phyloP scores from a whole-genome alignment of 2,329 filamentous ascomycete genomes.

The Beauveria sp. region DNA sequence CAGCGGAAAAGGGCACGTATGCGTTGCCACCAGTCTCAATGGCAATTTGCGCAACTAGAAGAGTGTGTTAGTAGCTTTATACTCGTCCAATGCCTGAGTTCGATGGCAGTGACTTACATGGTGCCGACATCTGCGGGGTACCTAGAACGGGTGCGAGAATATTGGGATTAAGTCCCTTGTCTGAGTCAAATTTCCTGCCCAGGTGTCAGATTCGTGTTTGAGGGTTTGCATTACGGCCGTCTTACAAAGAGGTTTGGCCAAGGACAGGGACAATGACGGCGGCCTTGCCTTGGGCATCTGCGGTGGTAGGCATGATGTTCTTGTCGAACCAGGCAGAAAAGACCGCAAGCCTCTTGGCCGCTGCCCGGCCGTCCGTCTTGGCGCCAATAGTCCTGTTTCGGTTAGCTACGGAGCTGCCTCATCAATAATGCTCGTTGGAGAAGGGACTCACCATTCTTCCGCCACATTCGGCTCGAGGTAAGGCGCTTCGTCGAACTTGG shows the following conservation, averaged over 20 bases:
- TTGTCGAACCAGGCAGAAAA: slow-evolving; percentile 27
- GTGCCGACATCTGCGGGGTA: slow-evolving; percentile 24
- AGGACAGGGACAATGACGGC: slow-evolving; percentile 23
- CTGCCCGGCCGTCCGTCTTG: not conserved
- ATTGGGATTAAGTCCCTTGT: slow-evolving; percentile 19
- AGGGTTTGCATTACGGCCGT: no score
- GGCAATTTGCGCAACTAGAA: slow-evolving; percentile 22
- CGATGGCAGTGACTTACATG: slow-evolving; percentile 22
- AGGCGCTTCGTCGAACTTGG: slow-evolving; percentile 18
- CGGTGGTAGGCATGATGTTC: slow-evolving; percentile 17
- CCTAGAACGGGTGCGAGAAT: slow-evolving; percentile 23
- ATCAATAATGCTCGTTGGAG: not conserved
- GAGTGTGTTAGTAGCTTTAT: not conserved
- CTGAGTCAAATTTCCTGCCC: not conserved
- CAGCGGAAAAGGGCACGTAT: slow-evolving; percentile 23
- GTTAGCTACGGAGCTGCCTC: not conserved
- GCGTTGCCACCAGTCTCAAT: slow-evolving; percentile 24
- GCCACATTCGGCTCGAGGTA: slow-evolving; percentile 23
- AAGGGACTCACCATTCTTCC: slow-evolving; percentile 22
- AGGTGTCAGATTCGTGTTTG: not conserved
- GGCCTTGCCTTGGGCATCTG: slow-evolving; percentile 15
- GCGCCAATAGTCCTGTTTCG: slow-evolving; percentile 19
- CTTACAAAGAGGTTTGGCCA: not conserved
- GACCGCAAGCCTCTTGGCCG: slow-evolving; percentile 17
- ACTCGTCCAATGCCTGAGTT: not conserved